A percentile compares a stretch with the other conserved stretches of the same genome.
Conservation (phyloP, 2,329 filamentous ascomycete genomes). For the Aspergillus sp. region DNA sequence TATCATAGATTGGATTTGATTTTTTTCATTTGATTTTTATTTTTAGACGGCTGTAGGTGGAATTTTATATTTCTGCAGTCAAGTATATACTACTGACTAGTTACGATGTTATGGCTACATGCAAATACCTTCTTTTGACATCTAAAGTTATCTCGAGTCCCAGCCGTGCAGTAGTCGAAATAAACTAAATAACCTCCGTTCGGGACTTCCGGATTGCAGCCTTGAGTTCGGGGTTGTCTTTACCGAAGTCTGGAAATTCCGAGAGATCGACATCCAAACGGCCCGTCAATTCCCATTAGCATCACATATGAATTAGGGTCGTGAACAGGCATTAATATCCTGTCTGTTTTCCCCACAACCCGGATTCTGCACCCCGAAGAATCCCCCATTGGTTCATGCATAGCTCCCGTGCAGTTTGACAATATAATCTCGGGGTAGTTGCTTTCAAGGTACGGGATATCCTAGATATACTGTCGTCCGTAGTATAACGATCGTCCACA, state of each 20-base stretch:
- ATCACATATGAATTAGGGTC: not conserved
- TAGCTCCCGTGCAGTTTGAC: not conserved
- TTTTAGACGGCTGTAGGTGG: not conserved
- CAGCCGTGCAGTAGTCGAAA: too few species aligned
- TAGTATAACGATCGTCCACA: too few species aligned
- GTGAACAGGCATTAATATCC: not conserved
- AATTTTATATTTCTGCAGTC: not conserved
- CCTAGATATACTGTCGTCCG: too few species aligned
- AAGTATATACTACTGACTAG: not conserved
- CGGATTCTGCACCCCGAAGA: not conserved
- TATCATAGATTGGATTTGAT: not conserved
- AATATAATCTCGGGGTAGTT: not conserved
- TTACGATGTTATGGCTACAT: slow-evolving; percentile 8
- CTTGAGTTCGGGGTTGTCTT: not conserved
- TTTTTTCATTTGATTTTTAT: too few species aligned
- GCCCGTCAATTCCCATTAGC: not conserved
- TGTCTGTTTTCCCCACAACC: not conserved
- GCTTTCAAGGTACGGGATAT: too few species aligned
- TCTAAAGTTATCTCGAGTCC: not conserved
- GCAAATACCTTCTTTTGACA: not conserved
- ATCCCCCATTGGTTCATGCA: not conserved
- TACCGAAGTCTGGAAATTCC: slow-evolving; percentile 1
- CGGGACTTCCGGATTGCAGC: not conserved
- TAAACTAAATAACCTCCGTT: too few species aligned
- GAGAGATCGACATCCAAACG: not conserved